Conservation (phyloP, 257 asterid genomes). For the Craterostigma plantagineum region DNA sequence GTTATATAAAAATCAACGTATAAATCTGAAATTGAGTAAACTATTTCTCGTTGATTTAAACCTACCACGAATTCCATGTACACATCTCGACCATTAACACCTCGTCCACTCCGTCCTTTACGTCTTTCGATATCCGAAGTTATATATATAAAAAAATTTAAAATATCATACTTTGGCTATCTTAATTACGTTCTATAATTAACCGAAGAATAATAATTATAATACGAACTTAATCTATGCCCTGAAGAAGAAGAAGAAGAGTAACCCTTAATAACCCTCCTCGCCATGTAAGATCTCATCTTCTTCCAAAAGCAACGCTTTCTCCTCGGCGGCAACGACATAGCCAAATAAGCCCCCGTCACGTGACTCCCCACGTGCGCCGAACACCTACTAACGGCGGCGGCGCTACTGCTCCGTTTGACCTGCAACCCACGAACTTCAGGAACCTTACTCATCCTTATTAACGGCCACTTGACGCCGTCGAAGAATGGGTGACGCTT, state of each 20-base stretch:
- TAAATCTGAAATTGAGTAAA: too few species aligned
- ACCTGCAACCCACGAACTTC: conserved; percentile 55
- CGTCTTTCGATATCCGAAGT: too few species aligned
- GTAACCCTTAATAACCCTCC: conserved; percentile 15
- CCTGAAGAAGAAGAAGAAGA: conserved; percentile 16
- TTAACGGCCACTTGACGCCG: conserved; percentile 86
- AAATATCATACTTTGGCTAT: too few species aligned
- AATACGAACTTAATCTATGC: conserved; percentile 34
- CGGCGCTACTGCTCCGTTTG: conserved; percentile 40
- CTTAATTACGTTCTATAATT: conserved; percentile 9
- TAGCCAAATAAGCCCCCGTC: conserved; percentile 14
- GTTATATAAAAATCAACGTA: too few species aligned
- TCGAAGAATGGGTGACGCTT: conserved; percentile 80
- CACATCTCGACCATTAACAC: too few species aligned
- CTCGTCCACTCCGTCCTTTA: too few species aligned
- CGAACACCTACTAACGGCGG: neutral
- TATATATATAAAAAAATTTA: too few species aligned
- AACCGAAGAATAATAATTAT: conserved; percentile 38
- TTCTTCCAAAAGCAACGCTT: conserved; percentile 58
- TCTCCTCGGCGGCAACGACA: conserved; percentile 31
- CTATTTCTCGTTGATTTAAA: too few species aligned
- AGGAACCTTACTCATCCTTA: conserved; percentile 66
- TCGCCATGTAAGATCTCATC: conserved; percentile 31
- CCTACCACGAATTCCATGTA: too few species aligned
- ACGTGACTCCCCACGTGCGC: conserved; percentile 17